Percentiles rank a stretch among this genome's conserved stretches.
These are phyloP conservation scores for Gyrodon lividus DNA, from an alignment of 768 basidiomycete genomes.

Conservation along the genomic window DNA sequence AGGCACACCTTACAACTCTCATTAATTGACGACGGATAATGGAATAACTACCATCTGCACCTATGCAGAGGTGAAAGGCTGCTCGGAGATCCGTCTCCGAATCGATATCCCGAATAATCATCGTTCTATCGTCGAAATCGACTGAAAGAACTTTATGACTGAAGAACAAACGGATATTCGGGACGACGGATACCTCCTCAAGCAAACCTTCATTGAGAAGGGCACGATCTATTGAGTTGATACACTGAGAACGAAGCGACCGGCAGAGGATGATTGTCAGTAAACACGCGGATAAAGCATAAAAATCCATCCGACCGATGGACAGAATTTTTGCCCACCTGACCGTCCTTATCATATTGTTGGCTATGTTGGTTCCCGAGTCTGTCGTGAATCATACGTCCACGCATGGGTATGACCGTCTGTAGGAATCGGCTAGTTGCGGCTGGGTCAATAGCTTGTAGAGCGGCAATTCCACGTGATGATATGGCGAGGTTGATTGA, in stretches of 20 bases:
- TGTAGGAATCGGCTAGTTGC: conserved; percentile 69
- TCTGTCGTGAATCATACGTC: conserved; percentile 88
- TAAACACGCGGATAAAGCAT: conserved; percentile 20
- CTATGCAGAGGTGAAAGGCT: conserved; percentile 79
- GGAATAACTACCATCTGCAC: conserved; percentile 94
- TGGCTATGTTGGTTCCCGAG: conserved; percentile 78
- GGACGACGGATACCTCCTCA: conserved; percentile 61
- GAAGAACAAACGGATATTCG: conserved; percentile 72
- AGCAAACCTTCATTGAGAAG: conserved; percentile 86
- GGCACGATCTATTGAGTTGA: conserved; percentile 90
- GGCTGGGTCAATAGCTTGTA: conserved; percentile 74
- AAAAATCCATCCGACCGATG: conserved; percentile 9
- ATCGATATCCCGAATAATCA: conserved; percentile 50
- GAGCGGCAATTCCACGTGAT: conserved; percentile 85
- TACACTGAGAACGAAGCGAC: conserved; percentile 57
- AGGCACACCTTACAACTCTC: conserved; percentile 81
- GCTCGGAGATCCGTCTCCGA: conserved; percentile 44
- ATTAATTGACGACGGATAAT: conserved; percentile 92
- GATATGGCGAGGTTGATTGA: conserved; percentile 98
- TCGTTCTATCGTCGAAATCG: conserved; percentile 67
- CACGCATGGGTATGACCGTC: conserved; percentile 89
- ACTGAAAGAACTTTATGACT: conserved; percentile 74
- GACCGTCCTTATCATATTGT: conserved; percentile 82
- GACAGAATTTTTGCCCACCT: conserved; percentile 51
- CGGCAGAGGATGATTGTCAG: conserved; percentile 25